Percentiles rank a stretch among this genome's conserved stretches.
phyloP scores from a whole-genome alignment of 2,329 filamentous ascomycete species.

The Ophiostoma fasciatum region DNA sequence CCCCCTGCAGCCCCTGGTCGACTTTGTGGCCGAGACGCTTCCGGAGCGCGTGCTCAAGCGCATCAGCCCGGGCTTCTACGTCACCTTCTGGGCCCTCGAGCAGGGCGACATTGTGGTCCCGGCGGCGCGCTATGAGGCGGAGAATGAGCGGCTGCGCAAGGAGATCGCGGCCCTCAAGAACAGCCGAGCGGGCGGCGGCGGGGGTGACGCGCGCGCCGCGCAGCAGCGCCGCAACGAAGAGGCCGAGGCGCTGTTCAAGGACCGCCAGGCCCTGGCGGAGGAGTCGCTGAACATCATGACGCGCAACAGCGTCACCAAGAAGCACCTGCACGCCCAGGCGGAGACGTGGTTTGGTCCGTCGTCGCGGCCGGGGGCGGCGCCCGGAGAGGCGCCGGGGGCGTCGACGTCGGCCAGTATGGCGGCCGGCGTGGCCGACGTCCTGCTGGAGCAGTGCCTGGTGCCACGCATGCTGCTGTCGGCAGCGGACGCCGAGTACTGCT shows the following conservation, averaged over 20 bases:
- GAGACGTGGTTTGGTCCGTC: slow-evolving; percentile 56
- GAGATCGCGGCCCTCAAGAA: slow-evolving; percentile 52
- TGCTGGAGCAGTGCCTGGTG: slow-evolving; percentile 87
- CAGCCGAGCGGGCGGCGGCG: slow-evolving; percentile 34
- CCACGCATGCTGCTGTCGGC: slow-evolving; percentile 74
- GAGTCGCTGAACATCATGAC: slow-evolving; percentile 60
- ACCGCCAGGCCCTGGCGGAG: slow-evolving; percentile 53
- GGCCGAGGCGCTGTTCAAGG: slow-evolving; percentile 52
- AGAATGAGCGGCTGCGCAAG: slow-evolving; percentile 53
- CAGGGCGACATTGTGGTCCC: slow-evolving; percentile 69
- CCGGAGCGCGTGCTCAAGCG: slow-evolving; percentile 50
- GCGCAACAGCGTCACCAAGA: slow-evolving; percentile 50
- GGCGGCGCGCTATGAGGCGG: slow-evolving; percentile 61
- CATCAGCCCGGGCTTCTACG: slow-evolving; percentile 69
- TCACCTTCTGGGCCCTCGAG: slow-evolving; percentile 83
- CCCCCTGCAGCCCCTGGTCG: slow-evolving; percentile 53
- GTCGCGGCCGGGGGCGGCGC: slow-evolving; percentile 26
- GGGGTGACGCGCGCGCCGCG: slow-evolving; percentile 54
- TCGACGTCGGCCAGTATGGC: slow-evolving; percentile 15
- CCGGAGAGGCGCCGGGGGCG: too few relatives aligned
- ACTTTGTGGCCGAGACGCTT: slow-evolving; percentile 46
- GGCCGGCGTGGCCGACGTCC: slow-evolving; percentile 53
- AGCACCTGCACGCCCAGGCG: slow-evolving; percentile 61
- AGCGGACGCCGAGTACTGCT: slow-evolving; percentile 77
- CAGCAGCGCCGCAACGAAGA: slow-evolving; percentile 53